A percentile compares a stretch with the other conserved stretches of the same genome.
Evolutionary conservation across 2,329 filamentous ascomycete genomes (phyloP).

Genomic region (Fusarium redolens): DNA sequence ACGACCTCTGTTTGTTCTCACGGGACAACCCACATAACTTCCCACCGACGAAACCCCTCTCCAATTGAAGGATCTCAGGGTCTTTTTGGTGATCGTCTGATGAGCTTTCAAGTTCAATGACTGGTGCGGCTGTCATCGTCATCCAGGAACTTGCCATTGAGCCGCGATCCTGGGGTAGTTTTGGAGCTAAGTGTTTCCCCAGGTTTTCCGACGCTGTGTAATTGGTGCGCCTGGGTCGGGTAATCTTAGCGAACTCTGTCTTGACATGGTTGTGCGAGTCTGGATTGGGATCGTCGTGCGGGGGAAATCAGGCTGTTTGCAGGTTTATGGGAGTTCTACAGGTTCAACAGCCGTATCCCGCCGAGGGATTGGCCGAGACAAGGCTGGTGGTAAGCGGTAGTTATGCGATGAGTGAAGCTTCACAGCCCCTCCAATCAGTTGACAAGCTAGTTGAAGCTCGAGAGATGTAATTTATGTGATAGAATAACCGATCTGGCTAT

Average conservation of each 20-base stretch:
- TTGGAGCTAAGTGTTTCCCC: constrained; percentile 32
- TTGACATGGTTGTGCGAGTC: constrained; percentile 16
- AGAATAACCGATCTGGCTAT: background rate
- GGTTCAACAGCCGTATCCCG: constrained; percentile 1
- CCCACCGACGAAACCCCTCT: constrained; percentile 13
- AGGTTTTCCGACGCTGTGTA: constrained; percentile 15
- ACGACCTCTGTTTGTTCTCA: background rate
- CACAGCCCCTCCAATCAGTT: constrained; percentile 10
- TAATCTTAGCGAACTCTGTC: constrained; percentile 19
- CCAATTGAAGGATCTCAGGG: background rate
- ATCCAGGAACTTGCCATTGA: constrained; percentile 10
- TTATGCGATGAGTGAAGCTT: background rate
- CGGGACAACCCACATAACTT: constrained; percentile 2
- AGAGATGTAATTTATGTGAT: background rate
- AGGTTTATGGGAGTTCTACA: background rate
- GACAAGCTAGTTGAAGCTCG: background rate
- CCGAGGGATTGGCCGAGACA: constrained; percentile 20
- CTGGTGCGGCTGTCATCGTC: constrained; percentile 30
- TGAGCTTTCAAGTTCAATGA: constrained; percentile 15
- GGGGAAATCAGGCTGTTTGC: constrained; percentile 28
- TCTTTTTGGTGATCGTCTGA: constrained; percentile 23
- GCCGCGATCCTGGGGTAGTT: constrained; percentile 16
- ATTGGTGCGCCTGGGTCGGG: constrained; percentile 34
- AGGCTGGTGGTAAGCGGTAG: background rate
- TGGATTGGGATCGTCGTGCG: constrained; percentile 37